Conservation (phyloP, 2,329 filamentous ascomycete genomes). For the Cucurbitaria berberidis region DNA sequence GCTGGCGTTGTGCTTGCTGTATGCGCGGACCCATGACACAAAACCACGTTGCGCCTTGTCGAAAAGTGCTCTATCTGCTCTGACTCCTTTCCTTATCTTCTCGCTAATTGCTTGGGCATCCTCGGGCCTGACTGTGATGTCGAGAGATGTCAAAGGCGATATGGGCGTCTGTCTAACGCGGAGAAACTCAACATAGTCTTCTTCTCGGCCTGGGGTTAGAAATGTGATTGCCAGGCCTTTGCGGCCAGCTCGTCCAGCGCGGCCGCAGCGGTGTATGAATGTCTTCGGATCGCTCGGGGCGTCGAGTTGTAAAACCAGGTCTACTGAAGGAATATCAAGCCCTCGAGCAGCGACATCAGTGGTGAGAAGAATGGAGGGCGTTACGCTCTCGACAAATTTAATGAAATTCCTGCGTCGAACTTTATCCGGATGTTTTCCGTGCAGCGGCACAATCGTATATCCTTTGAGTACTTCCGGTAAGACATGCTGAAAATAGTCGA, state of each 20-base stretch:
- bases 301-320: conserved; percentile 89
- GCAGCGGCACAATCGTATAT: conserved; percentile 78
- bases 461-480: conserved; percentile 74
- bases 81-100: conserved; percentile 66
- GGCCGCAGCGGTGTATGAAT: conserved; percentile 70
- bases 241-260: conserved; percentile 67
- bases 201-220: conserved; percentile 81
- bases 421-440: conserved; percentile 89
- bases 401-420: conserved; percentile 88
- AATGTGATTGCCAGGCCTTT: conserved; percentile 85
- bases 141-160: conserved; percentile 63
- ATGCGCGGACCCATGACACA: conserved; percentile 90
- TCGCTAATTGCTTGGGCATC: conserved; percentile 66
- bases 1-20: conserved; percentile 86
- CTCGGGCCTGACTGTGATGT: conserved; percentile 62
- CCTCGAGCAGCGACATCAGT: conserved; percentile 92
- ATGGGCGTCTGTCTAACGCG: conserved; percentile 88
- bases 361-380: conserved; percentile 82
- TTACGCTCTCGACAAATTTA: conserved; percentile 75
- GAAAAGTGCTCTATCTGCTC: conserved; percentile 70
- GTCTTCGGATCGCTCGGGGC: conserved; percentile 87
- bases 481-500: conserved; percentile 90
- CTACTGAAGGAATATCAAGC: conserved; percentile 89
- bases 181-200: conserved; percentile 88
- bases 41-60: conserved; percentile 92